Base-by-base conservation (phyloP, 2,329 filamentous ascomycete genomes). In the Exserohilum turcica region DNA sequence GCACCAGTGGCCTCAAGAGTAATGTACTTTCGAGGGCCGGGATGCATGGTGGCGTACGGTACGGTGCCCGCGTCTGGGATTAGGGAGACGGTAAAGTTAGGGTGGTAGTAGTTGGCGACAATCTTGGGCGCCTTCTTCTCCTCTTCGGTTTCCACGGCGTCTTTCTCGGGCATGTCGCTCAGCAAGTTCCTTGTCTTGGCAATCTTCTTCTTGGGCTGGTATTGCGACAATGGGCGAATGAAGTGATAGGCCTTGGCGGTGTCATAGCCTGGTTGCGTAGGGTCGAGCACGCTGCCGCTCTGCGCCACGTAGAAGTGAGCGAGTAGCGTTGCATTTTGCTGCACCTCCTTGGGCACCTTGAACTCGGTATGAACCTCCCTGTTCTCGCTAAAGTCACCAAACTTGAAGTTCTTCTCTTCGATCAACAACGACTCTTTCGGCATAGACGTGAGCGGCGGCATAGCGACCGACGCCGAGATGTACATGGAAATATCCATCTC, bases 311-410 rank as follows among this genome's bases (percentile, higher is more conserved):
- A 96, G 76, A 97, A 95, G 74, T 99, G 94, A 2, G 90, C 93
- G 86, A 91, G 97, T 8, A 99, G 83, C 1, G 93, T 97, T 29
- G 91, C 92, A 72, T 97, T 97, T 63, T 92, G 83, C 79, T 97
- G 92, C 0, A 96, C 92, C 36, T 85, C 81, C 57, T 81, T 80
- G 2, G 94, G 93, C 3, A 97, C 86, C 3, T 81, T 77, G 70
- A 99, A 91, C 32, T 81, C 87, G 6, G 89, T 90, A 63, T 93
- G 87, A 52, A 92, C 82, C 48, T 88, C 82, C 52, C 94, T 85
- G 68, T 83, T 87, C 67, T 97, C 92, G 52, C 86, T 88, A 70
- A 82, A 91, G 75, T 95, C 88, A 56, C 89, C 89, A 50, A 93
- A 80, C 44, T 83, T 84, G 75, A 96, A 97, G 57, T 83, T 82